Evolutionary conservation across 1,284 basidiomycete species (phyloP), one percentile per base, ranked within the genome.

Genomic region (Neolentinus lepideus): DNA sequence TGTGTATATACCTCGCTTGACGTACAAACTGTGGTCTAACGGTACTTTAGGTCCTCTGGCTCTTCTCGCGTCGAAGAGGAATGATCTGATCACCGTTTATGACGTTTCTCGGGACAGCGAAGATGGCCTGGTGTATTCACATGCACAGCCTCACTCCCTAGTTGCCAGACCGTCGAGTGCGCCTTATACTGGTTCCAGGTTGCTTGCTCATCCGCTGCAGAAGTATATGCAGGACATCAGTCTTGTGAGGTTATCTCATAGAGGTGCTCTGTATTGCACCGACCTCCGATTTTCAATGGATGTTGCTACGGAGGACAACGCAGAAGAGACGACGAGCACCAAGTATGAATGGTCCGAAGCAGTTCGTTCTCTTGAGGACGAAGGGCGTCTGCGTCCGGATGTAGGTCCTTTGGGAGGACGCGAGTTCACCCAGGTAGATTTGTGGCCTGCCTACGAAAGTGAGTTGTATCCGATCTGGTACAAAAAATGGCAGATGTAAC

Each of bases 11-110:
- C 22, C 27, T 51, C 25, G 22, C 46, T 19, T 50, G 33, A 48
- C 19, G 48, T 29, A 24, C 24, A 47, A 24, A 27, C 19, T 2
- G 11, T 29, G 26, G 3, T n/a, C 16, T 19, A 48, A 57, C 46
- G 45, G 31, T 31, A 12, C 31, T 48, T 12, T 55, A 77, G 73
- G 59, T 58, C 73, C 74, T 1, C 53, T 79, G 1, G 83, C 83
- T 0, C 65, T 85, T 27, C 64, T 90, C 31, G 77, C 75, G 1
- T 88, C 87, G 3, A 74, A 75, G 3, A 75, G 69, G 51, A 88
- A 83, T 58, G 70, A 71, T 11, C 63, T 88, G 45, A 67, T 84
- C 16, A 81, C 84, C 1, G 64, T 86, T 2, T 89, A 88, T 57
- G 83, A 87, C 62, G 76, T 85, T 27, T 74, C 75, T 35, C 70